Percentiles rank a stretch among this genome's conserved stretches.
Evolutionary conservation across 805 yeast genomes (phyloP).

Genomic region (Saccharomycopsis babjevae): DNA sequence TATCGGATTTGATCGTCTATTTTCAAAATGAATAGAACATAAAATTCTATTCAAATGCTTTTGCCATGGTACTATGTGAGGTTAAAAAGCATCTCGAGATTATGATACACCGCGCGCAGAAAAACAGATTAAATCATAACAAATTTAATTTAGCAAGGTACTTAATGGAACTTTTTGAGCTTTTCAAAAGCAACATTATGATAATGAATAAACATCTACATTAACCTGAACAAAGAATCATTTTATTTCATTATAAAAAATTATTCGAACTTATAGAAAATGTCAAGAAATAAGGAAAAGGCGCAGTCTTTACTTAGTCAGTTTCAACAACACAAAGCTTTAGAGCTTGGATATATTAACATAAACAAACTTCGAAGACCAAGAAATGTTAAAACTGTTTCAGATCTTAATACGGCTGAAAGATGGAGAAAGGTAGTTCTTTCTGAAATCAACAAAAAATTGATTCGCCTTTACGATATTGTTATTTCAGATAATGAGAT

Average conservation of each 20-base stretch:
- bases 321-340: conserved; percentile 52
- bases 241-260: neutral
- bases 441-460: conserved; percentile 50
- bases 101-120: too few relatives aligned
- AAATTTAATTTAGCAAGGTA: too few relatives aligned
- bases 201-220: too few relatives aligned
- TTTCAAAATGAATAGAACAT: too few relatives aligned
- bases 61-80: too few relatives aligned
- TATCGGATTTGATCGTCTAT: too few relatives aligned
- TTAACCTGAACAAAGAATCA: neutral
- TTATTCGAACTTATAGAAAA: conserved; percentile 20
- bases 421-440: conserved; percentile 55
- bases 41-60: too few relatives aligned
- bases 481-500: conserved; percentile 49
- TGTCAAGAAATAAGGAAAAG: conserved; percentile 73
- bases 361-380: conserved; percentile 53
- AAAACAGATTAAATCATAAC: too few relatives aligned
- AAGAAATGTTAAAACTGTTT: conserved; percentile 41
- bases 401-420: conserved; percentile 53
- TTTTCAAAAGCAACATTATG: neutral
- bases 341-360: conserved; percentile 48
- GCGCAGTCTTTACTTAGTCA: conserved; percentile 63
- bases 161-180: too few relatives aligned
- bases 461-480: conserved; percentile 56
- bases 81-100: too few relatives aligned